A percentile compares a stretch with the other conserved stretches of the same genome.
Conservation (phyloP, 352 stramenopile genomes). For the Phytophthora hibernalis region DNA sequence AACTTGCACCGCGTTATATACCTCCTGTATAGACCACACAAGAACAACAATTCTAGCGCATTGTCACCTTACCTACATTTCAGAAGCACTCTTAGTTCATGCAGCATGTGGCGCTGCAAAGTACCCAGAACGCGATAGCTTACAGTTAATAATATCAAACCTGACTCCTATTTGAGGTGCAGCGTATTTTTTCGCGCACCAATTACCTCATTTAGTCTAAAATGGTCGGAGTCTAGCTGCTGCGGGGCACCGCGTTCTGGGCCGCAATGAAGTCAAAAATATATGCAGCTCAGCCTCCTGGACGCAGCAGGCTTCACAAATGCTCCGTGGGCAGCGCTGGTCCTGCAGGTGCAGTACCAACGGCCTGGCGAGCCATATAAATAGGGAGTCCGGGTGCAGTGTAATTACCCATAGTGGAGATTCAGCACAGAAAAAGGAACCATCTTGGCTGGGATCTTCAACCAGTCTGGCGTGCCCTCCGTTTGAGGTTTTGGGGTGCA, state of each 20-base stretch:
- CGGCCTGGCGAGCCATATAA: slow-evolving; percentile 24
- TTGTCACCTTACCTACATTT: too few species aligned
- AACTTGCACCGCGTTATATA: too few species aligned
- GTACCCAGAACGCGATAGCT: too few species aligned
- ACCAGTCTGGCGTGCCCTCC: neutral
- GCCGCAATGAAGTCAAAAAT: slow-evolving; percentile 28
- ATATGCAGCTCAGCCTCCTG: slow-evolving; percentile 3
- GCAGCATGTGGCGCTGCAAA: too few species aligned
- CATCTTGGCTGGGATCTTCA: slow-evolving; percentile 1
- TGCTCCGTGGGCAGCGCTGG: neutral
- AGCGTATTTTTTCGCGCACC: neutral
- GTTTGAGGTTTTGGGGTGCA: neutral
- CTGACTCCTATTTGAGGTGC: neutral
- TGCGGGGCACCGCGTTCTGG: neutral
- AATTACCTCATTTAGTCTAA: slow-evolving; percentile 4
- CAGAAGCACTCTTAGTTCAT: too few species aligned
- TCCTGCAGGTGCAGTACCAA: neutral
- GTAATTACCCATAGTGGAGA: slow-evolving; percentile 42
- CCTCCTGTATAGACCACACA: too few species aligned
- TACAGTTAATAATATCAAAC: too few species aligned
- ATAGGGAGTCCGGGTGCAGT: slow-evolving; percentile 25
- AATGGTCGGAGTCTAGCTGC: slow-evolving; percentile 1
- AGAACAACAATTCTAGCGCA: too few species aligned
- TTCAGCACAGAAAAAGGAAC: slow-evolving; percentile 21
- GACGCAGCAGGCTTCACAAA: neutral